Evolutionary conservation across 495 filamentous ascomycete species (phyloP).

Genomic region (Xylaria telfairii): DNA sequence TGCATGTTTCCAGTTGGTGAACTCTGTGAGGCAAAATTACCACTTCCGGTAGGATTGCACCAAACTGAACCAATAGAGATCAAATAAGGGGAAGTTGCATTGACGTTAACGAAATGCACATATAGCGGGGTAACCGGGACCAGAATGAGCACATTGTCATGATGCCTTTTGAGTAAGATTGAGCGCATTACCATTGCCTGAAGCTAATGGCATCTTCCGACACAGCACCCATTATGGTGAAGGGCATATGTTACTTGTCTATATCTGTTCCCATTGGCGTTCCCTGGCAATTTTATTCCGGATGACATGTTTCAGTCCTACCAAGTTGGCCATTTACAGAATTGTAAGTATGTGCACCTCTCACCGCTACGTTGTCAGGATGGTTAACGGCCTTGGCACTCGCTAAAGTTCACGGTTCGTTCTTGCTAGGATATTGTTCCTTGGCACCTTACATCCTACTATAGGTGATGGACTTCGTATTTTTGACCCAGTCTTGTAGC

Average conservation of each 20-base stretch:
- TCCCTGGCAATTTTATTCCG: too few species aligned
- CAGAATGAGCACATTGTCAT: neutral
- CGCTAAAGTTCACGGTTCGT: neutral
- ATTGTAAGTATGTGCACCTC: neutral
- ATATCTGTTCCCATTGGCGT: neutral
- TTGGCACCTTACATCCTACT: too few species aligned
- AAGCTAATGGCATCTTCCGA: neutral
- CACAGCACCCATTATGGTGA: neutral
- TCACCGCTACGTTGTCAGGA: neutral
- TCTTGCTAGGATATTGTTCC: neutral
- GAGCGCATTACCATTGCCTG: neutral
- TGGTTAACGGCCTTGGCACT: neutral
- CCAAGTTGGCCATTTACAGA: neutral
- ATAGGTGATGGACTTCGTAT: too few species aligned
- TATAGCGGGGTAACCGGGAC: neutral
- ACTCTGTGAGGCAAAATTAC: neutral
- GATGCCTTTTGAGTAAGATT: neutral
- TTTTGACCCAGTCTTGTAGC: too few species aligned
- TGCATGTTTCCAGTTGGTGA: neutral
- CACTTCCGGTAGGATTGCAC: neutral
- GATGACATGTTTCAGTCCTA: neutral
- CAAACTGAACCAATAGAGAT: neutral
- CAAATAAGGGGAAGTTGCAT: neutral
- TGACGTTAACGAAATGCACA: neutral
- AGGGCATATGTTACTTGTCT: too few species aligned